phyloP scores from a whole-genome alignment of 2,329 filamentous ascomycete species.

The Didymella glomerata region DNA sequence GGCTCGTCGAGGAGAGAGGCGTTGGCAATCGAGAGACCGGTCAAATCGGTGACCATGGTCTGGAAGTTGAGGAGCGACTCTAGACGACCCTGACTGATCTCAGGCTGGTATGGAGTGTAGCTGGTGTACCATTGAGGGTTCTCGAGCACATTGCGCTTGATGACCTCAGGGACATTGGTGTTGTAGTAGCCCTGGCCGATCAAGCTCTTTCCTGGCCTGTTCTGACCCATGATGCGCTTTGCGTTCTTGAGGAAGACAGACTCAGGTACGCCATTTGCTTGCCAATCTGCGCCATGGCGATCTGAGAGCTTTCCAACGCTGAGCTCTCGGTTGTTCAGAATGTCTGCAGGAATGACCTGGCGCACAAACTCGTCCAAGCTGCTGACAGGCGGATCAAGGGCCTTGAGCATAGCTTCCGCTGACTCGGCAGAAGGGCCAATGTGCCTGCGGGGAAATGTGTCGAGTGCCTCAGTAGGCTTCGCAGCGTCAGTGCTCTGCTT shows the following conservation, averaged over 20 bases:
- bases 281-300: slow-evolving; percentile 57
- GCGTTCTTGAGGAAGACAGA: slow-evolving; percentile 65
- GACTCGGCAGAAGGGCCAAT: slow-evolving; percentile 81
- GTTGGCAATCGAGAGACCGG: slow-evolving; percentile 86
- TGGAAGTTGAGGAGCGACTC: slow-evolving; percentile 96
- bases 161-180: slow-evolving; percentile 86
- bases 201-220: slow-evolving; percentile 71
- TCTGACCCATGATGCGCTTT: slow-evolving; percentile 65
- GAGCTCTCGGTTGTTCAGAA: slow-evolving; percentile 73
- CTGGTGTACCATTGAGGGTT: slow-evolving; percentile 97
- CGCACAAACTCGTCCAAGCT: slow-evolving; percentile 83
- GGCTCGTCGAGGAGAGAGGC: slow-evolving; percentile 90
- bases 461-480: slow-evolving; percentile 56
- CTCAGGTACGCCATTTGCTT: slow-evolving; percentile 58
- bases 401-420: slow-evolving; percentile 79
- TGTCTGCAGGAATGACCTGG: slow-evolving; percentile 82
- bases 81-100: slow-evolving; percentile 93
- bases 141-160: slow-evolving; percentile 91
- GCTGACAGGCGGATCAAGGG: slow-evolving; percentile 75
- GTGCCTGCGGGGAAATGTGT: slow-evolving; percentile 81
- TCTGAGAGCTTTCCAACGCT: slow-evolving; percentile 55
- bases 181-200: slow-evolving; percentile 90
- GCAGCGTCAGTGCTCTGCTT: slow-evolving; percentile 29
- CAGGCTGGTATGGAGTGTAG: slow-evolving; percentile 96
- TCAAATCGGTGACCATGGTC: slow-evolving; percentile 89